Conservation (phyloP, 441 rosid genomes). For the Euphorbia corollata region DNA sequence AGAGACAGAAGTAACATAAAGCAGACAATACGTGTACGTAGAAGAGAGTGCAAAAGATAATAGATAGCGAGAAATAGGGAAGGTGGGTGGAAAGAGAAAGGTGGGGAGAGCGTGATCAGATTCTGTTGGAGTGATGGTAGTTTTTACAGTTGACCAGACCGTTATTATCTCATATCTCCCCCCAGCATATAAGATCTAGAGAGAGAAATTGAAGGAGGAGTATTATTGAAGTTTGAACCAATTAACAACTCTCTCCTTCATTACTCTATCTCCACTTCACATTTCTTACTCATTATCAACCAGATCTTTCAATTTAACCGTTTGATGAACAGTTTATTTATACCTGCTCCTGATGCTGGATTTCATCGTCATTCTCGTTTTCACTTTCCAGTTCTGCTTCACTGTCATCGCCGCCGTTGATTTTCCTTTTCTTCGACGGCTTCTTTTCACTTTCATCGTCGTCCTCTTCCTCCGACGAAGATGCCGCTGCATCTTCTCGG, state of each 20-base stretch:
- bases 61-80: constrained; percentile 25
- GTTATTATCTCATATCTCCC: constrained; percentile 34
- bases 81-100: constrained; percentile 22
- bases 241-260: constrained; percentile 1
- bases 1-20: constrained; percentile 26
- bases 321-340: not conserved
- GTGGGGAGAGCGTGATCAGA: constrained; percentile 61
- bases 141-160: constrained; percentile 83
- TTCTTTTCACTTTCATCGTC: constrained; percentile 31
- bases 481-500: constrained; percentile 16
- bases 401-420: constrained; percentile 27
- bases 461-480: constrained; percentile 26
- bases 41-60: constrained; percentile 24
- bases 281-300: constrained; percentile 13
- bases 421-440: constrained; percentile 56
- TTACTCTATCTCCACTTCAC: not conserved
- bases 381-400: constrained; percentile 33
- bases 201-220: constrained; percentile 6
- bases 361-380: constrained; percentile 29
- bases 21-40: constrained; percentile 33
- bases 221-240: constrained; percentile 21
- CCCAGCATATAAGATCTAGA: constrained; percentile 12
- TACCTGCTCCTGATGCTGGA: constrained; percentile 28
- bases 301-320: constrained; percentile 21
- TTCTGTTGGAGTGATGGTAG: constrained; percentile 43